phyloP scores from a whole-genome alignment of 2,329 filamentous ascomycete species.

The Hypoxylon sp. region DNA sequence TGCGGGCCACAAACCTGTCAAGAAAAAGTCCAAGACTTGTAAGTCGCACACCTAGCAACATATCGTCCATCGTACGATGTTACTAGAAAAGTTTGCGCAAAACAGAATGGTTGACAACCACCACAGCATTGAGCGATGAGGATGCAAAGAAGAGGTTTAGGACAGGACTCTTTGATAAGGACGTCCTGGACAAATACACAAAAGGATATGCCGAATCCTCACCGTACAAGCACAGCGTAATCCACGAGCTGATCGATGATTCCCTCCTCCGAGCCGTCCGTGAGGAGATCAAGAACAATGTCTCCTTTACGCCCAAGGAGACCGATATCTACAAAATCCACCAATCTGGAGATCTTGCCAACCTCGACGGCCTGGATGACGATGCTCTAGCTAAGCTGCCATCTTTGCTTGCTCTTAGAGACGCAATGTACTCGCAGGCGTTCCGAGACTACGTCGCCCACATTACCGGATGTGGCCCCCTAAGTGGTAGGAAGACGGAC shows the following conservation, averaged over 20 bases:
- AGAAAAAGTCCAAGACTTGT: slow-evolving; percentile 67
- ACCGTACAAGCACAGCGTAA: slow-evolving; percentile 94
- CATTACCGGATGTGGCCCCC: slow-evolving; percentile 86
- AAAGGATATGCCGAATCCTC: slow-evolving; percentile 73
- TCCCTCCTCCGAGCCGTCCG: slow-evolving; percentile 87
- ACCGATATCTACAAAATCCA: slow-evolving; percentile 99
- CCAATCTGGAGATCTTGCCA: slow-evolving; percentile 97
- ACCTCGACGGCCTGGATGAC: slow-evolving; percentile 93
- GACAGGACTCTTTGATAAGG: slow-evolving; percentile 73
- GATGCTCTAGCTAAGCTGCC: slow-evolving; percentile 87
- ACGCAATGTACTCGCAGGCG: slow-evolving; percentile 90
- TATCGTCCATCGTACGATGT: slow-evolving; percentile 35
- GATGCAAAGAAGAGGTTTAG: slow-evolving; percentile 74
- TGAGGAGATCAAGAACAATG: slow-evolving; percentile 87
- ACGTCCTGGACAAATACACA: slow-evolving; percentile 72
- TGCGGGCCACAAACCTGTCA: slow-evolving; percentile 60
- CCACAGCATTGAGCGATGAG: slow-evolving; percentile 63
- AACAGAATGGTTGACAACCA: slow-evolving; percentile 29
- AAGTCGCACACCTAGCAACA: slow-evolving; percentile 44
- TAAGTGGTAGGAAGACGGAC: slow-evolving; percentile 95
- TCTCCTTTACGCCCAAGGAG: slow-evolving; percentile 97
- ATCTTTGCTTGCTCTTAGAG: slow-evolving; percentile 90
- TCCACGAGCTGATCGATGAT: slow-evolving; percentile 84
- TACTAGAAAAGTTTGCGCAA: slow-evolving; percentile 11
- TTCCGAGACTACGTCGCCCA: slow-evolving; percentile 91